A percentile compares a stretch with the other conserved stretches of the same genome.
These are phyloP conservation scores for Backusella westeae DNA, from an alignment of 192 early-diverging fungal genomes.

Conservation along the genomic window DNA sequence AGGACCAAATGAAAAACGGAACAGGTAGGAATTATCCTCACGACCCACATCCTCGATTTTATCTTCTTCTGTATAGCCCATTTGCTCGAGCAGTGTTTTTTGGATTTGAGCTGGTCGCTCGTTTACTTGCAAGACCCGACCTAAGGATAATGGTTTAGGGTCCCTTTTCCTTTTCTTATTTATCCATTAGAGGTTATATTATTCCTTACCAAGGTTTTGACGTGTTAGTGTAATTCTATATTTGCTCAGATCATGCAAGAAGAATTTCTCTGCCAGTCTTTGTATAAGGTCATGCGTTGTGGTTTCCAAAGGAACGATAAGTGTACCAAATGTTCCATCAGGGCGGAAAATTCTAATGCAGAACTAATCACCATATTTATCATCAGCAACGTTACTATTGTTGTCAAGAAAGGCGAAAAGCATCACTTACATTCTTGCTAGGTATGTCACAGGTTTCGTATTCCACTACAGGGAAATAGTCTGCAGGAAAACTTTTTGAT, in stretches of 20 bases:
- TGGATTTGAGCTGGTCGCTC: constrained; percentile 79
- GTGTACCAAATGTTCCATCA: constrained; percentile 79
- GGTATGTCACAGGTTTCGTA: constrained; percentile 7
- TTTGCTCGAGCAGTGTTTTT: constrained; percentile 68
- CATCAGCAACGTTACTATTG: constrained; percentile 2
- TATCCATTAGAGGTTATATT: constrained; percentile 43
- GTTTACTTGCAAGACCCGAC: constrained; percentile 62
- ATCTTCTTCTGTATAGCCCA: constrained; percentile 78
- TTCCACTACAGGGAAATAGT: constrained; percentile 30
- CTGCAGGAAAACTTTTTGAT: constrained; percentile 24
- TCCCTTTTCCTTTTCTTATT: constrained; percentile 45
- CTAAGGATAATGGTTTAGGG: constrained; percentile 52
- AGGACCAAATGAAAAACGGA: constrained; percentile 71
- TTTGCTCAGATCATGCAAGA: constrained; percentile 64
- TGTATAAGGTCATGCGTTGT: constrained; percentile 74
- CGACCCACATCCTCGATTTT: constrained; percentile 75
- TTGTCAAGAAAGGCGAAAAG: constrained; percentile 30
- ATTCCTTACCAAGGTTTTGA: constrained; percentile 26
- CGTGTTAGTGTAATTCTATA: constrained; percentile 22
- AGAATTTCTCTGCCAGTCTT: constrained; percentile 78
- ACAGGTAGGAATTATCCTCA: constrained; percentile 84
- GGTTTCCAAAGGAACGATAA: constrained; percentile 65
- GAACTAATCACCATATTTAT: constrained; percentile 38
- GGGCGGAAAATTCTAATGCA: constrained; percentile 75
- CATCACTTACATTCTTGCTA: constrained; percentile 23